These are phyloP conservation scores for Funneliformis mosseae DNA, from an alignment of 192 early-diverging fungal species.

Conservation along the genomic window DNA sequence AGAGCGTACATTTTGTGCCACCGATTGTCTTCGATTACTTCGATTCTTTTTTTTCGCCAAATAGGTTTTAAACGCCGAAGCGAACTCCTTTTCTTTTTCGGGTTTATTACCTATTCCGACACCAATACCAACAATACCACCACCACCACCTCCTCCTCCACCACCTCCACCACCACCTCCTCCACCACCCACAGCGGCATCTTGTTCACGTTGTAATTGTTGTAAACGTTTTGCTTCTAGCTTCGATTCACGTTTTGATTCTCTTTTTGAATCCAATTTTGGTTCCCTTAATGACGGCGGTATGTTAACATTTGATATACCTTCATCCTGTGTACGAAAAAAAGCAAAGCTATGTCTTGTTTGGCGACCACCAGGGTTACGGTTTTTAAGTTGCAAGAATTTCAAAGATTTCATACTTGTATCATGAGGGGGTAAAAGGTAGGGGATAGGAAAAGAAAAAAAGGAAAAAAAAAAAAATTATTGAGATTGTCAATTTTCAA, in stretches of 20 bases:
- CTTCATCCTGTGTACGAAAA: constrained; percentile 22
- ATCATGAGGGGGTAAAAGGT: neutral
- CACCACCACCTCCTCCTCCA: neutral
- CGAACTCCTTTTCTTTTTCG: constrained; percentile 3
- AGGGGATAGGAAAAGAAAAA: neutral
- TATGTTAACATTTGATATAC: constrained; percentile 7
- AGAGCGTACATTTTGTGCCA: neutral
- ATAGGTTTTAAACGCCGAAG: constrained; percentile 4
- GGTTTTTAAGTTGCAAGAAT: constrained; percentile 10
- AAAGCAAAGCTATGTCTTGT: neutral
- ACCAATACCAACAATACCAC: neutral
- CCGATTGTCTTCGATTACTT: neutral
- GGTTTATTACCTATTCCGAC: constrained; percentile 1
- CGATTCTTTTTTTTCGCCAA: constrained; percentile 5
- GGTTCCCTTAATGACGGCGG: neutral
- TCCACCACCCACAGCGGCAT: neutral
- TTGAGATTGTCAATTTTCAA: too few species aligned
- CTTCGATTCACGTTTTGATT: neutral
- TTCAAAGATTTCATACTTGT: constrained; percentile 14
- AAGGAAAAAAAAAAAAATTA: neutral
- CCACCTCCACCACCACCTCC: neutral
- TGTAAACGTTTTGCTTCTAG: neutral
- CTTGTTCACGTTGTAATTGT: neutral
- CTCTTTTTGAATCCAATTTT: neutral
- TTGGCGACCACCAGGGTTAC: constrained; percentile 6